Evolutionary conservation across 164 flowering plant species (phyloP).

Genomic region (Annona squamosa): DNA sequence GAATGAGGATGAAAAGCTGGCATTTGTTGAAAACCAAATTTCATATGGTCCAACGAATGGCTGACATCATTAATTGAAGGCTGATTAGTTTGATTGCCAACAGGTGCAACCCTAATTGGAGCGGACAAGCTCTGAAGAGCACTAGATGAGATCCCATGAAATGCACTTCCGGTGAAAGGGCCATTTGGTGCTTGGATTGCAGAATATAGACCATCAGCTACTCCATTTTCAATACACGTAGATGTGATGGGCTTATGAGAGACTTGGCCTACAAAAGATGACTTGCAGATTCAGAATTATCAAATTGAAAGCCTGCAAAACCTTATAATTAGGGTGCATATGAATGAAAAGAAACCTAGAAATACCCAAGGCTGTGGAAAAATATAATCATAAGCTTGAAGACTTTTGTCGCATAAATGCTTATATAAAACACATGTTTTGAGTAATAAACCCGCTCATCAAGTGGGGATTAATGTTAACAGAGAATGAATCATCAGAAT

Average conservation of each 20-base stretch:
- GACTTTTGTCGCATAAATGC: not conserved
- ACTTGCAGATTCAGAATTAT: slow-evolving; percentile 2
- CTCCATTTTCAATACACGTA: slow-evolving; percentile 34
- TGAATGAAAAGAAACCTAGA: not conserved
- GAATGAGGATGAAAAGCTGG: slow-evolving; percentile 35
- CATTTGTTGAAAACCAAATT: slow-evolving; percentile 30
- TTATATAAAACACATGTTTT: not conserved
- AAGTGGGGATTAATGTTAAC: too few species aligned
- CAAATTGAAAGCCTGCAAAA: not conserved
- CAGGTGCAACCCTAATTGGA: slow-evolving; percentile 31
- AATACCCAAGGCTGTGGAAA: not conserved
- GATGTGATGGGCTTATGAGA: slow-evolving; percentile 29
- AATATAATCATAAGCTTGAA: not conserved
- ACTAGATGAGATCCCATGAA: slow-evolving; percentile 39
- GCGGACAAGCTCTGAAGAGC: slow-evolving; percentile 46
- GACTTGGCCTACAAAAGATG: slow-evolving; percentile 28
- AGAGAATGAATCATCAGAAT: not conserved
- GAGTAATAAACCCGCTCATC: too few species aligned
- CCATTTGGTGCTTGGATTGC: slow-evolving; percentile 23
- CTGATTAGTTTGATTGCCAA: slow-evolving; percentile 23
- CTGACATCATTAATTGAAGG: slow-evolving; percentile 29
- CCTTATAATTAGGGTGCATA: not conserved
- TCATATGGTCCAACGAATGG: slow-evolving; percentile 35
- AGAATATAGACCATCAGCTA: slow-evolving; percentile 27
- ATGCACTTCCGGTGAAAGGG: slow-evolving; percentile 32